Base-by-base conservation (phyloP, 768 basidiomycete species). In the Mycena filopes region DNA sequence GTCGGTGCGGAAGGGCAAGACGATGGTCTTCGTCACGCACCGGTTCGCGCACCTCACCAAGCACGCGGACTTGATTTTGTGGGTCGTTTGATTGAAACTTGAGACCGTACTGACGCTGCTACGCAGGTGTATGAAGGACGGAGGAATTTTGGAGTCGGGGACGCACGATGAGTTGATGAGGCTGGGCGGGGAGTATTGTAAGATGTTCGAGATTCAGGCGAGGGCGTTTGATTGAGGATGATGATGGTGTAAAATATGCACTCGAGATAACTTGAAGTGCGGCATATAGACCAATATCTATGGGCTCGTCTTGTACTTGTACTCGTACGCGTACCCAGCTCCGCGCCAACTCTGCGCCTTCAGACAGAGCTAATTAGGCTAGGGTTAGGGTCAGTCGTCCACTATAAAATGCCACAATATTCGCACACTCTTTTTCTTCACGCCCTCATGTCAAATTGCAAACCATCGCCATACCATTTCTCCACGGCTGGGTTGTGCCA, bases 11-110 rank as follows among this genome's bases (percentile, higher is more conserved):
- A 71, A 76, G 11, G 86, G 83, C 6, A 88, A 84, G 75, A 90
- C 87, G 5, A 80, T 86, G 77, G 75, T 90, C 8, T 82, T 87
- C 55, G 84, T 88, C 8, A 86, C 85, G 0, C 88, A 89, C 69
- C 79, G 85, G 2, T 86, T 87, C 62, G 82, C 82, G 1, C 81
- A 84, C 63, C 74, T 87, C 21, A 84, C 81, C 0, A 82, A 79
- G 56, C 71, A 81, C 13, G 87, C 86, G 2, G 85, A 87, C 71
- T 69, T 80, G 2, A 84, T 88, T 51, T 58, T 89, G 87, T 88
- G 66, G 47, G 85, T 76, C 23, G 41, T 45, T 31, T 58, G 47
- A 13, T 28, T 38, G 16, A 2, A 10, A 38, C 1, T 20, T 26
- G 54, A 53, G 31, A 45, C 26, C 25, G 3, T 26, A 21, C 47